Conservation (phyloP, 129 eudicot genomes). For the Helichrysum umbraculigerum region DNA sequence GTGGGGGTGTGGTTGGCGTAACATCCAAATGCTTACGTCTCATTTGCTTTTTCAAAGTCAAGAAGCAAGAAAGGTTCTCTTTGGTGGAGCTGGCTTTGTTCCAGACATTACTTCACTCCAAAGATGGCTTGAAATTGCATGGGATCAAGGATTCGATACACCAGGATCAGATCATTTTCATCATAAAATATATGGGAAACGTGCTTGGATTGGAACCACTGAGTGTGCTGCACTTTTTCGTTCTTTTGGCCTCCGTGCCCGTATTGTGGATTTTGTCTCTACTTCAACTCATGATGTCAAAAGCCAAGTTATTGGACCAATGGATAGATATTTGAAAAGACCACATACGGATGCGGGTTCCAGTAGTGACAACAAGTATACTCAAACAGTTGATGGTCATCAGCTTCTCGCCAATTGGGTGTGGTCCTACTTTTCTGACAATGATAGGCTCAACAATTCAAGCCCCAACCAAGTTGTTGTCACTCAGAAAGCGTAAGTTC, state of each 20-base stretch:
- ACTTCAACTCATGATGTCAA: background rate
- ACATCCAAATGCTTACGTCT: constrained; percentile 88
- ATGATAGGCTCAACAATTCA: constrained; percentile 20
- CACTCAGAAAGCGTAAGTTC: constrained; percentile 70
- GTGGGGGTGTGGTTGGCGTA: constrained; percentile 99
- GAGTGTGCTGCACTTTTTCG: constrained; percentile 90
- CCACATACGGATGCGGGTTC: constrained; percentile 21
- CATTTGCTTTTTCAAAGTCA: constrained; percentile 60
- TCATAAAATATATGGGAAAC: constrained; percentile 54
- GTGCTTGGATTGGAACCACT: constrained; percentile 80
- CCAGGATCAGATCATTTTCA: constrained; percentile 62
- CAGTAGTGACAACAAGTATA: constrained; percentile 23
- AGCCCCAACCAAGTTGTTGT: constrained; percentile 47
- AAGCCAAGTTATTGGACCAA: constrained; percentile 64
- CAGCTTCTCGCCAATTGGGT: constrained; percentile 80
- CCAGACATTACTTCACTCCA: constrained; percentile 83
- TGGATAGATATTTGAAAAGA: constrained; percentile 62
- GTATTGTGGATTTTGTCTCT: constrained; percentile 59
- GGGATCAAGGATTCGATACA: constrained; percentile 78
- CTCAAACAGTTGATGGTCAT: constrained; percentile 39
- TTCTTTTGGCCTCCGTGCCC: constrained; percentile 89
- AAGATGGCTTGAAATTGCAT: constrained; percentile 87
- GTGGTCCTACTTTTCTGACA: constrained; percentile 76
- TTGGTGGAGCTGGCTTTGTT: constrained; percentile 75
- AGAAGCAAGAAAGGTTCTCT: constrained; percentile 55